These are phyloP conservation scores for Solanum tacnaense DNA, from an alignment of 257 asterid species.

Conservation along the genomic window DNA sequence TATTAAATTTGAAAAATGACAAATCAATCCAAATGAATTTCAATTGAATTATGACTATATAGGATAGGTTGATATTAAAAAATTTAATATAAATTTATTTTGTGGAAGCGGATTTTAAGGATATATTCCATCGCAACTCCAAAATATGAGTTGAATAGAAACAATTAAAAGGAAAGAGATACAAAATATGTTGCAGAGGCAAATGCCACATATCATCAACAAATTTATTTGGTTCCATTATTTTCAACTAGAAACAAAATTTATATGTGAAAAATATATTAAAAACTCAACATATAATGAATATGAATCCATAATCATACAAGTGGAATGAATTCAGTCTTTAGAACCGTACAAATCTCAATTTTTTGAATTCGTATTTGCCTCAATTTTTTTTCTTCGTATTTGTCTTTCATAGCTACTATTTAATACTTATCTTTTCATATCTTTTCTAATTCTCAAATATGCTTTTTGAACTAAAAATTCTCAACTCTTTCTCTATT, in stretches of 20 bases:
- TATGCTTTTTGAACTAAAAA: background rate
- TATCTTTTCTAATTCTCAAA: too few species aligned
- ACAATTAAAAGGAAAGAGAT: background rate
- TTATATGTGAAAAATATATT: background rate
- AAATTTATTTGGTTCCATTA: background rate
- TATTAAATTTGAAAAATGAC: too few species aligned
- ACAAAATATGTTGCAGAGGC: background rate
- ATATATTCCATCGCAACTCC: background rate
- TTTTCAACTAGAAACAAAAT: background rate
- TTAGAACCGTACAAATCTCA: background rate
- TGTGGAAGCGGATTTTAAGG: fast-evolving
- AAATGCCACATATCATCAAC: background rate
- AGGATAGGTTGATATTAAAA: background rate
- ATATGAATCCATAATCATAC: background rate
- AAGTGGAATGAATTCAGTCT: background rate
- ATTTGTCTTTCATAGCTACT: background rate
- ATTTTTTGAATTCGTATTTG: background rate
- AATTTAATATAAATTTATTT: too few species aligned
- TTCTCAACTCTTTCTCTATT: background rate
- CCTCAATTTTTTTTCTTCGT: background rate
- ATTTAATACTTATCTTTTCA: background rate
- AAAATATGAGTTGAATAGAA: background rate
- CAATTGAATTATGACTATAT: too few species aligned
- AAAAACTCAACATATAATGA: background rate
- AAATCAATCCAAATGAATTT: too few species aligned